Conservation (phyloP, 129 eudicot genomes). For the Pittosporum tobira region DNA sequence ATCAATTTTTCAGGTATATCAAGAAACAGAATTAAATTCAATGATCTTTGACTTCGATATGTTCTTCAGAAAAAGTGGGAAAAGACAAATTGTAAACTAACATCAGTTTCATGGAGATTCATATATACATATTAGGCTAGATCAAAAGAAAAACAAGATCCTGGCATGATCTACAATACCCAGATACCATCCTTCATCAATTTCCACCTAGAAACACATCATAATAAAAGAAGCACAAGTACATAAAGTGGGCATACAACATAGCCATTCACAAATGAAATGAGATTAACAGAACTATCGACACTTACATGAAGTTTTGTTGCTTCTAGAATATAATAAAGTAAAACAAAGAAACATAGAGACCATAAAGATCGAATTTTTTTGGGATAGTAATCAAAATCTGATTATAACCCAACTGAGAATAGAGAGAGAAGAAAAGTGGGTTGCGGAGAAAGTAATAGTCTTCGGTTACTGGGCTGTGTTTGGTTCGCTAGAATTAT, state of each 20-base stretch:
- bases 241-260: not conserved
- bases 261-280: not conserved
- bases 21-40: not conserved
- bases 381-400: slow-evolving; percentile 32
- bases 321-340: no score
- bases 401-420: slow-evolving; percentile 21
- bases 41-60: slow-evolving; percentile 1
- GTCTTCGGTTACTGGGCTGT: slow-evolving; percentile 21
- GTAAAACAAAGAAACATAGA: no score
- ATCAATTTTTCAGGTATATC: no score
- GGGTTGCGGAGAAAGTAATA: slow-evolving; percentile 30
- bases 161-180: slow-evolving; percentile 35
- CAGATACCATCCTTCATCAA: slow-evolving; percentile 22
- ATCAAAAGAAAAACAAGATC: slow-evolving; percentile 41
- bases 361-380: no score
- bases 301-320: slow-evolving; percentile 10
- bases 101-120: slow-evolving; percentile 8
- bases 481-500: slow-evolving; percentile 15
- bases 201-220: slow-evolving; percentile 16
- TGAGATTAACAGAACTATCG: no score
- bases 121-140: slow-evolving; percentile 18
- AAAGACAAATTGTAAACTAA: slow-evolving; percentile 3
- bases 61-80: not conserved
- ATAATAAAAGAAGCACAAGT: slow-evolving; percentile 8
- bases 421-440: slow-evolving; percentile 12